Conservation (phyloP, 2,329 filamentous ascomycete genomes). For the Purpureocillium takamizusanense region DNA sequence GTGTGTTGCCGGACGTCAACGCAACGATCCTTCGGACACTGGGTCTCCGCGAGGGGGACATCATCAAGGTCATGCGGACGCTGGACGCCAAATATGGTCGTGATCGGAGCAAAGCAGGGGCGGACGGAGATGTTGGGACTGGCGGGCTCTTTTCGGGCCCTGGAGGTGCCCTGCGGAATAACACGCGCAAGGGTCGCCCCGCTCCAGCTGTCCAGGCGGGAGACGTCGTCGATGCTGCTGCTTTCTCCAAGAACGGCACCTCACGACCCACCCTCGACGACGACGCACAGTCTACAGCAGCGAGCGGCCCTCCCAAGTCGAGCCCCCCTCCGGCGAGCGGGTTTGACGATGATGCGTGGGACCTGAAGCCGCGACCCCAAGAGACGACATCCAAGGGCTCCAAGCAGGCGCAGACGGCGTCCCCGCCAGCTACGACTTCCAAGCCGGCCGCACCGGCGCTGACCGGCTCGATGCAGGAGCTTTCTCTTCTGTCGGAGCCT, state of each 20-base stretch:
- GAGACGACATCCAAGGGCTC: constrained; percentile 34
- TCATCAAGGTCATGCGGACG: constrained; percentile 86
- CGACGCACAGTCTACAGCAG: constrained; percentile 12
- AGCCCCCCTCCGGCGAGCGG: constrained; percentile 35
- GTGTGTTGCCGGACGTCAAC: constrained; percentile 82
- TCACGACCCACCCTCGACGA: constrained; percentile 12
- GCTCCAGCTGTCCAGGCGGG: constrained; percentile 78
- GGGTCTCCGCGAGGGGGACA: constrained; percentile 92
- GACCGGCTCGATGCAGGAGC: constrained; percentile 52
- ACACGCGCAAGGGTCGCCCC: constrained; percentile 85
- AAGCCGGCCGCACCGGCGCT: constrained; percentile 12
- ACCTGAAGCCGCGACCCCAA: constrained; percentile 66
- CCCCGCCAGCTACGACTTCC: constrained; percentile 5
- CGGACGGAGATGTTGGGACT: constrained; percentile 48
- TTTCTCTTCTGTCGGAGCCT: constrained; percentile 44
- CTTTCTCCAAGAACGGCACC: constrained; percentile 56
- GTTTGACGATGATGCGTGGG: constrained; percentile 97
- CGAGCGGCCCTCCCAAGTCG: constrained; percentile 16
- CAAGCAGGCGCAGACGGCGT: constrained; percentile 18
- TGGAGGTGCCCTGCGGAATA: constrained; percentile 84
- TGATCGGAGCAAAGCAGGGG: constrained; percentile 39
- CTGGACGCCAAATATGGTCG: constrained; percentile 75
- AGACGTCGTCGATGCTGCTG: constrained; percentile 80
- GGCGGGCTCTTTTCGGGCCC: constrained; percentile 83
- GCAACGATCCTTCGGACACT: constrained; percentile 73